These are phyloP conservation scores for Tylopilus rubrobrunneus DNA, from an alignment of 768 basidiomycete genomes.

Conservation along the genomic window DNA sequence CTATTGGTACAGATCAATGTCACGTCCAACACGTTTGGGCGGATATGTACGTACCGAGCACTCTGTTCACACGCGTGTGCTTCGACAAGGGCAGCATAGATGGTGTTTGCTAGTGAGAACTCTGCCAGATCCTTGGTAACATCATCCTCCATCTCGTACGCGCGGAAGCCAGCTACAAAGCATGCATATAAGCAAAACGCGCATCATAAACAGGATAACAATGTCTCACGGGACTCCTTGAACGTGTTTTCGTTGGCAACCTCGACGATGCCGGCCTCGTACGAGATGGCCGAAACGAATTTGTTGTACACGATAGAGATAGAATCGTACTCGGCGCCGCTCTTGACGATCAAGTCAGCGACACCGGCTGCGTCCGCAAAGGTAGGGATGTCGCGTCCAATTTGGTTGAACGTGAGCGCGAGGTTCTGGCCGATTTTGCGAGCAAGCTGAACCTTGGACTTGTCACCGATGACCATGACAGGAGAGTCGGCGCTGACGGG, in stretches of 20 bases:
- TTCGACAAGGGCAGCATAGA: conserved; percentile 92
- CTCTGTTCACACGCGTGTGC: conserved; percentile 94
- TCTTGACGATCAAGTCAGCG: conserved; percentile 87
- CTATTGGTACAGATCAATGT: conserved; percentile 28
- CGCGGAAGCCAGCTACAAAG: conserved; percentile 75
- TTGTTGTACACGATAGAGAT: conserved; percentile 79
- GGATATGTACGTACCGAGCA: conserved; percentile 56
- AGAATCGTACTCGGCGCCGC: conserved; percentile 82
- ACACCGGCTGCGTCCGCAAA: conserved; percentile 95
- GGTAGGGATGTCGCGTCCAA: conserved; percentile 95
- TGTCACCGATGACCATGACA: conserved; percentile 92
- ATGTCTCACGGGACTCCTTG: conserved; percentile 65
- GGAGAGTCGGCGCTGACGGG: conserved; percentile 57
- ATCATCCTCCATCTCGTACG: conserved; percentile 98
- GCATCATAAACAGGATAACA: not conserved
- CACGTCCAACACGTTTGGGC: too few species aligned
- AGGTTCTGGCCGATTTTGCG: conserved; percentile 65
- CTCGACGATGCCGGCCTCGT: conserved; percentile 72
- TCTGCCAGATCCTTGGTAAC: conserved; percentile 90
- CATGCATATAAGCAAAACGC: not conserved
- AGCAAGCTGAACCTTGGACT: conserved; percentile 88
- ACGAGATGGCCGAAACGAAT: conserved; percentile 87
- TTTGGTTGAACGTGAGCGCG: conserved; percentile 91
- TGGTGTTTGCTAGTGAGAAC: conserved; percentile 94
- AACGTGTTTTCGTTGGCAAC: conserved; percentile 81